Base-by-base conservation (phyloP, 2,329 filamentous ascomycete species). In the Aspergillus unguis region DNA sequence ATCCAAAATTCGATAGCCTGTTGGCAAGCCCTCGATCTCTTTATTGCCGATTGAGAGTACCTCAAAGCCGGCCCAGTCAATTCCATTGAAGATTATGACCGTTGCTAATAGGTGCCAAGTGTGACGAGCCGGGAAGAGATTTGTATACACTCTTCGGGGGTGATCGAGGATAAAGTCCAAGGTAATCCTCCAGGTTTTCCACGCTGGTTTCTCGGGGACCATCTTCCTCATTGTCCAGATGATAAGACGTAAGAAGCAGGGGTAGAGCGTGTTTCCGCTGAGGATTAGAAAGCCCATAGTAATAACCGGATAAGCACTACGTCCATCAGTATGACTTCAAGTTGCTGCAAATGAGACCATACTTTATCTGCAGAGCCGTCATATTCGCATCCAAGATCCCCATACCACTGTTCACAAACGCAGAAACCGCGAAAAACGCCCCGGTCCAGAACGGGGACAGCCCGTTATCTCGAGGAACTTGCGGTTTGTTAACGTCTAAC, bases 51-150 rank as follows among this genome's bases (percentile, higher is more conserved):
- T 75, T 43, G 87, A 85, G 2, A 88, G 72, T 3, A 87, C 69
- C 64, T 86, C 83, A 57, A 88, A 88, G 0, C 79, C 78, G 0
- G 80, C 73, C 85, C 85, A 88, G 58, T 87, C 83, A 17, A 83
- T 77, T 0, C 79, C 76, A 52, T 86, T 86, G 11, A 87, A 77
- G 9, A 78, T 59, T 3, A 85, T 64, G 5, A 87, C 75, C 55
- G 85, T 83, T 44, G 79, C 80, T 7, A 86, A 68, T 0, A 88
- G 75, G 75, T 84, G 87, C 81, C 84, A 87, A 0, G 85, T 88
- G 45, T 82, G 80, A 0, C 78, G 75, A 2, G 78, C 75, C 0
- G 85, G 84, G 58, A 88, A 88, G 1, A 89, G 71, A 25, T 71
- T 68, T 4, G 69, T 71, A 45, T 71, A 71, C 0, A 68, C 65